Evolutionary conservation across 106 monocot genomes (phyloP), one percentile per base, ranked within the genome.

Genomic region (Agapanthus africanus): DNA sequence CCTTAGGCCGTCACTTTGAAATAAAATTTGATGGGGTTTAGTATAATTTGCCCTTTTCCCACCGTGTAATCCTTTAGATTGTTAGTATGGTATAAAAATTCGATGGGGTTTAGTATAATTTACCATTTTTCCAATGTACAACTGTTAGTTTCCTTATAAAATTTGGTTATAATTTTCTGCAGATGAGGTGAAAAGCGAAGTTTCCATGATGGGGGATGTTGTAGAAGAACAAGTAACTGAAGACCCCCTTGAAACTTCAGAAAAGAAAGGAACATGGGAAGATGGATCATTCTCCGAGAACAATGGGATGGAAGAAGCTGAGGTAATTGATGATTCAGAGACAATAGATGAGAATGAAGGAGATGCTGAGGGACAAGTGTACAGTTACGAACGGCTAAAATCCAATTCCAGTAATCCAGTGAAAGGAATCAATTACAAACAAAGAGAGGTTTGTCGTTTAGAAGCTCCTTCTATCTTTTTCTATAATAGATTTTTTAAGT

Each of bases 321-420:
- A 91, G 54, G 72, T 35, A 30, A 76, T 70, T 54, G 63, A 77
- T 7, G 78, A 84, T 41, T 41, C 40, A 41, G 40, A 41, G 40
- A 41, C 6, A 38, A 25, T 39, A n/a, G 66, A 23, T 19, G 82
- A 79, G 33, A 79, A 77, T 25, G 71, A 71, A 65, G 81, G 73
- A 18, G 85, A 69, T 26, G 79, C n/a, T n/a, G n/a, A 80, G 65
- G 23, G 39, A 64, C 54, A 67, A 38, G 84, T 73, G 50, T 95
- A 81, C 61, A 91, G 79, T 65, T 95, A 95, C 54, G 94, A 88
- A 8, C 71, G 80, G 6, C 50, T 95, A 70, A 95, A 77, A 83
- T 64, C 90, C 44, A 85, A 85, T 37, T 91, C 91, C 1, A 75
- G 66, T 36, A 84, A 91, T 54, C 94, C 90, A 49, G 91, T 82